Conservation (phyloP, 331 rosid genomes). For the Erythrophleum ivorense region DNA sequence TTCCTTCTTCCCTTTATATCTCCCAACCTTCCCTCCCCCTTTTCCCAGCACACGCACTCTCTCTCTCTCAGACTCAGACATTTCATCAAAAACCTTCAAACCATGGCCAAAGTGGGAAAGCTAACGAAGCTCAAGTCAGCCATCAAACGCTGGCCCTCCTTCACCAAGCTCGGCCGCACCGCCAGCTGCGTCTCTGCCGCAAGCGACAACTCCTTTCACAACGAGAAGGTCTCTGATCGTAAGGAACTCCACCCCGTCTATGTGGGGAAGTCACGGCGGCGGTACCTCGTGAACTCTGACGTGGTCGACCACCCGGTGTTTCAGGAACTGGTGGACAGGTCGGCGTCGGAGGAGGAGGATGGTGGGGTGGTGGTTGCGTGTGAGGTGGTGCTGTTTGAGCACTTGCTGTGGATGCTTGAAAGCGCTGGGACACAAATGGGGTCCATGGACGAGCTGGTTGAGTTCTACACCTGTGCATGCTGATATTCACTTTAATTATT, state of each 20-base stretch:
- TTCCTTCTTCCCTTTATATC: constrained; percentile 49
- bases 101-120: constrained; percentile 77
- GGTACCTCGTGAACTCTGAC: constrained; percentile 70
- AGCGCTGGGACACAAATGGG: constrained; percentile 72
- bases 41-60: constrained; percentile 25
- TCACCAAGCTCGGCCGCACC: constrained; percentile 67
- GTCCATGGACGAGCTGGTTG: constrained; percentile 80
- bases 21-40: constrained; percentile 47
- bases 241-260: constrained; percentile 58
- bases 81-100: not conserved
- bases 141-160: constrained; percentile 81
- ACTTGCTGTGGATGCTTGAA: constrained; percentile 91
- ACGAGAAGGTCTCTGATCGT: not conserved
- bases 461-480: constrained; percentile 71
- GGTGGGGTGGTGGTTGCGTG: constrained; percentile 61
- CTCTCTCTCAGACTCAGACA: not conserved
- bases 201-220: not conserved
- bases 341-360: constrained; percentile 15
- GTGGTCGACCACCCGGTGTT: constrained; percentile 75
- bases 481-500: constrained; percentile 38
- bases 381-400: constrained; percentile 93
- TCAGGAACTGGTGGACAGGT: constrained; percentile 75
- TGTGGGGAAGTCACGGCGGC: constrained; percentile 79
- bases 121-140: constrained; percentile 88
- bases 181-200: constrained; percentile 49